Evolutionary conservation across 768 basidiomycete genomes (phyloP), one percentile per base, ranked within the genome.

Genomic region (Boletus eberwhitei): DNA sequence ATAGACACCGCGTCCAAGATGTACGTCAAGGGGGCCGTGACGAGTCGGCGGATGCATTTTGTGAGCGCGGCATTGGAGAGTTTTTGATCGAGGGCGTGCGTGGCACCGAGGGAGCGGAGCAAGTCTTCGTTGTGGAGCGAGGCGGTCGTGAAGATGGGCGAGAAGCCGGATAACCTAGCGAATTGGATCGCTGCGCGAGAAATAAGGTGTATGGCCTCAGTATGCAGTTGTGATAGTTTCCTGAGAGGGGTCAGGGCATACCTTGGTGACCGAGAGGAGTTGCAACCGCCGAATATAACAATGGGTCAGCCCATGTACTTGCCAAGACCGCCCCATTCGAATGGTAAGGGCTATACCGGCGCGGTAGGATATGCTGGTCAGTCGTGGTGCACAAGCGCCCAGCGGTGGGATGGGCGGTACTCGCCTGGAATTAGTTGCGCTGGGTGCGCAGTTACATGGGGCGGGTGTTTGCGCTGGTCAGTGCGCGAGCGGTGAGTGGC

Each of bases 111-210:
- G 4, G 68, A 66, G 47, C 62, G 60, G n/a, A 76, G 65, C 9
- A 62, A 59, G 1, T 53, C 62, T 13, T 55, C 49, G 50, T 76
- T 68, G 42, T 67, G 61, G 5, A 60, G 52, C 9, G 75, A 75
- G 6, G 75, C 68, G 0, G 75, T 76, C n/a, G 74, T 64, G 45
- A 75, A 67, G 52, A 76, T 71, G 5, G 70, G 69, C 2, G 65
- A 68, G 55, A 73, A 72, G 13, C 66, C 68, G 13, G 68, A 72
- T 24, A 71, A 47, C 13, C n/a, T 58, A 12, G 73, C 70, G 8
- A 72, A 61, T 47, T 73, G 72, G 21, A 73, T 70, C 12, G 61
- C 70, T 69, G 19, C 12, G n/a, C n/a, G n/a, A 26, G 29, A 29
- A 29, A 29, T 29, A 29, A 29, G 29, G 29, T 29, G 8, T 29